Evolutionary conservation across 345 rosid genomes (phyloP), one percentile per base, ranked within the genome.

Genomic region (Abelmoschus esculentus): DNA sequence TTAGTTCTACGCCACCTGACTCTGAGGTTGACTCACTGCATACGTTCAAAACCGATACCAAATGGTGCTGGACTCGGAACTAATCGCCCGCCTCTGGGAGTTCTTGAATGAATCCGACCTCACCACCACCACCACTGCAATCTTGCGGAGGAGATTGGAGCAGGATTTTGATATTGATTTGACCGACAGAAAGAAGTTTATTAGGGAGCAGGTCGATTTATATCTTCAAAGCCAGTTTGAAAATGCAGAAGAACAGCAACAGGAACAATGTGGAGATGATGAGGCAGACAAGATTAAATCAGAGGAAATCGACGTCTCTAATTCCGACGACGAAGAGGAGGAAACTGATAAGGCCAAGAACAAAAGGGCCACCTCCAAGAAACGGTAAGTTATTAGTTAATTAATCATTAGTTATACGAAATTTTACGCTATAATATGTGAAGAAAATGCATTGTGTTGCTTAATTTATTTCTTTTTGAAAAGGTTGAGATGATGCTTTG

Each of bases 51-150:
- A 44, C 38, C 6, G 3, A 34, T 34, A 5, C 6, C 13, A 72
- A 54, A 84, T 84, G 88, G 84, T 80, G 49, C 76, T 76, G 68
- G 83, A 84, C 69, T 80, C 83, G 63, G 81, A 80, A 70, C 81
- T 82, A 19, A 75, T 77, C 65, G 74, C 60, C 17, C 74, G 79
- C 57, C 72, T 84, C 28, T 69, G 76, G 22, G 84, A 80, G 73
- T 62, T 84, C 42, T 77, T 84, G 4, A n/a, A 66, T 11, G 69
- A 73, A 57, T 78, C 86, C 57, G 88, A 84, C 83, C 81, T 84
- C 42, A 67, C 78, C 74, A 82, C 80, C 29, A 82, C 87, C 26
- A 82, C 88, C 0, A 80, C 84, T 0, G 78, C 79, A 2, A 78
- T 57, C 46, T 74, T 80, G 47, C 81, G 84, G 58, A 81, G 84